These are phyloP conservation scores for Atkinsonella hypoxylon DNA, from an alignment of 2,329 filamentous ascomycete species.

Conservation along the genomic window DNA sequence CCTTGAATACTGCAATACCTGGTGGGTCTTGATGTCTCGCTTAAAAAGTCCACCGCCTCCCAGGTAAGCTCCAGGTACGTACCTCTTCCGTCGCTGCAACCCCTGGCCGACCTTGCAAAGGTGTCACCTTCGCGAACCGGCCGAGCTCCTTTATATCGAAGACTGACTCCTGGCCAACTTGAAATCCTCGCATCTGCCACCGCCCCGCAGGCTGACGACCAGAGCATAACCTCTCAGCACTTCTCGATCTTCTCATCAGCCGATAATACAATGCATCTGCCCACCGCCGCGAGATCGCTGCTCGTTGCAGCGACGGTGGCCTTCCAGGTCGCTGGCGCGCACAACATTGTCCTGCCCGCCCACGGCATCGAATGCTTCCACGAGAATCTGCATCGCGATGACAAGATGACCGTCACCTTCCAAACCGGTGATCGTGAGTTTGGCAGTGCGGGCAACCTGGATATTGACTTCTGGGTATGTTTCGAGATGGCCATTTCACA, in stretches of 20 bases:
- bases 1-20: too few relatives aligned
- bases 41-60: too few relatives aligned
- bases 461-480: conserved; percentile 95
- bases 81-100: background rate
- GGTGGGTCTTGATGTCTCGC: too few relatives aligned
- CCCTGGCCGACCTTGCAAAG: conserved; percentile 1
- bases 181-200: background rate
- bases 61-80: background rate
- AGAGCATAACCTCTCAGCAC: background rate
- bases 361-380: conserved; percentile 97
- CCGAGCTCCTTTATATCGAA: background rate
- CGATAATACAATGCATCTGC: conserved; percentile 16
- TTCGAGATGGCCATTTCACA: background rate
- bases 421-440: conserved; percentile 97
- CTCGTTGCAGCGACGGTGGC: conserved; percentile 25
- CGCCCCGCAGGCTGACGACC: background rate
- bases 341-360: conserved; percentile 91
- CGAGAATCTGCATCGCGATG: conserved; percentile 81
- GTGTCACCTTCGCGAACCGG: conserved; percentile 4
- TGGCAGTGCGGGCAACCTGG: conserved; percentile 83
- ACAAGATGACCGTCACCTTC: conserved; percentile 97
- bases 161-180: background rate
- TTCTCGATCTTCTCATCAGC: background rate
- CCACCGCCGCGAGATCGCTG: conserved; percentile 29
- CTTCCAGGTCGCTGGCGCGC: conserved; percentile 55